These are phyloP conservation scores for Rutstroemia sp. DNA, from an alignment of 2,329 filamentous ascomycete species.

Conservation along the genomic window DNA sequence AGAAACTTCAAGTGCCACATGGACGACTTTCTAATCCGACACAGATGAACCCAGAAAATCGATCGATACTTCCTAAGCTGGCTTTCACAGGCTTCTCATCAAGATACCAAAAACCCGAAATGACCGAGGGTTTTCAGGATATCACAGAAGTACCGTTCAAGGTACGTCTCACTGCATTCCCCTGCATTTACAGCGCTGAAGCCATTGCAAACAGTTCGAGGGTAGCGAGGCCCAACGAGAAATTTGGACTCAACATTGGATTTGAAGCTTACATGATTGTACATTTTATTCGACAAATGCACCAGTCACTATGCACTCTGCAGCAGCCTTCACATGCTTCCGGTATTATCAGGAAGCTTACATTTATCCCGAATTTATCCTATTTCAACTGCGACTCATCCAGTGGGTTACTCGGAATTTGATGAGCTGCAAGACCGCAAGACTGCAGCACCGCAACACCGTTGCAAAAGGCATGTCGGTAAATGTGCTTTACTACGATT, in stretches of 20 bases:
- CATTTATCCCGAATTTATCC: constrained; percentile 1
- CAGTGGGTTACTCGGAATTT: background rate
- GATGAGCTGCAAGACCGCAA: background rate
- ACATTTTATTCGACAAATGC: background rate
- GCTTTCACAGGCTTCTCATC: constrained; percentile 73
- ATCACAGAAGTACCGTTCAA: constrained; percentile 68
- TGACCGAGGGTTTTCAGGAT: constrained; percentile 77
- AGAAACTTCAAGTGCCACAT: background rate
- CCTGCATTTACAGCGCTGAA: constrained; percentile 2
- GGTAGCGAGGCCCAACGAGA: constrained; percentile 52
- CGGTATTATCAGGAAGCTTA: background rate
- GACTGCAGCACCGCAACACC: background rate
- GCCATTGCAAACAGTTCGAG: constrained; percentile 19
- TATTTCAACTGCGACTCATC: background rate
- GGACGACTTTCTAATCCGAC: constrained; percentile 1
- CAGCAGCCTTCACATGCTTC: constrained; percentile 5
- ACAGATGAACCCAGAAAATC: constrained; percentile 75
- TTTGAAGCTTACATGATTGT: constrained; percentile 34
- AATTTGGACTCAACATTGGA: constrained; percentile 75
- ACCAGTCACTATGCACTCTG: background rate
- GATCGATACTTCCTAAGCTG: constrained; percentile 64
- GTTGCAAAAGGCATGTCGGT: constrained; percentile 5
- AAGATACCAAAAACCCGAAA: constrained; percentile 63
- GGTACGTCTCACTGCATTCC: constrained; percentile 33
- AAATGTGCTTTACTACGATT: background rate